Evolutionary conservation across 1,284 basidiomycete species (phyloP).

Genomic region (Cutaneotrichosporon arboriforme): DNA sequence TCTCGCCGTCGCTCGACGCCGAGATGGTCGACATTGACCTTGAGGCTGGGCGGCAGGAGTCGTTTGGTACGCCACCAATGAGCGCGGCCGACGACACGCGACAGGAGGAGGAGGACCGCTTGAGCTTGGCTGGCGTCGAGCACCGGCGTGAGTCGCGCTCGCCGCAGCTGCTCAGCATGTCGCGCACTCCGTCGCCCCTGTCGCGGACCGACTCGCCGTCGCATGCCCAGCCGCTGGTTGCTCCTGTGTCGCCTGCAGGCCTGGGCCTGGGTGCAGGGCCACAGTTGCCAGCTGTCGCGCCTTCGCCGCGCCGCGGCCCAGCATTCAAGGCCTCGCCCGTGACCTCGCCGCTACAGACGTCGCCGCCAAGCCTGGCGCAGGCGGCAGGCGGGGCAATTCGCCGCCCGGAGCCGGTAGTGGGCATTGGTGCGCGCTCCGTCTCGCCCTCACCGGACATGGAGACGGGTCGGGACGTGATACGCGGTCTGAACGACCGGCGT

Average conservation of each 20-base stretch:
- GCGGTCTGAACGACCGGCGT: constrained; percentile 8
- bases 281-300: too few species aligned
- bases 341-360: background rate
- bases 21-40: constrained; percentile 50
- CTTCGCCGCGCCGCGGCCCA: background rate
- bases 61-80: constrained; percentile 35
- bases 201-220: constrained; percentile 10
- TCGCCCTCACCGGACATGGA: constrained; percentile 1
- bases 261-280: background rate
- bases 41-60: constrained; percentile 41
- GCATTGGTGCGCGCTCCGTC: constrained; percentile 4
- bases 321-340: background rate
- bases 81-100: constrained; percentile 24
- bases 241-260: background rate
- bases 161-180: constrained; percentile 11
- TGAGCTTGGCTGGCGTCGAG: constrained; percentile 31
- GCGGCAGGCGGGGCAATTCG: constrained; percentile 19
- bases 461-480: constrained; percentile 9
- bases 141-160: constrained; percentile 23
- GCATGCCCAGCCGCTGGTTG: too few species aligned
- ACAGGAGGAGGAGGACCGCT: constrained; percentile 33
- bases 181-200: constrained; percentile 30
- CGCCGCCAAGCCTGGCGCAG: background rate
- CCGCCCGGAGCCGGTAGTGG: constrained; percentile 27
- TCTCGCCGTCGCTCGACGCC: constrained; percentile 21